Evolutionary conservation across 768 basidiomycete genomes (phyloP).

Genomic region (Psilocybe azurescens): DNA sequence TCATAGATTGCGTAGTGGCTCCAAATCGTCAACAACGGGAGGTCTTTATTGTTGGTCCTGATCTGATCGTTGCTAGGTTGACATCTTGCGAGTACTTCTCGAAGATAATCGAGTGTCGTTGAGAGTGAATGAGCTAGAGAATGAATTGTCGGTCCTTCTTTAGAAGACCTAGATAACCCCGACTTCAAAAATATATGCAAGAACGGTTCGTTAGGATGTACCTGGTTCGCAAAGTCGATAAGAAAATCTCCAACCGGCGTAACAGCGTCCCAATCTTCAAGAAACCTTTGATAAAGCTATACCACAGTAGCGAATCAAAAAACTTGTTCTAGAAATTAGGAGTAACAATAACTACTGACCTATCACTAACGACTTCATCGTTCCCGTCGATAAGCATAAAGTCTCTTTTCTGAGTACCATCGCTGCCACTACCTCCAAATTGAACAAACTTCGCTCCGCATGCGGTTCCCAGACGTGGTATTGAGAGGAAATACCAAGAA

Average conservation of each 20-base stretch:
- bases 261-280: conserved; percentile 69
- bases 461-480: conserved; percentile 66
- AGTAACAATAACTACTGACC: conserved; percentile 41
- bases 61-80: conserved; percentile 38
- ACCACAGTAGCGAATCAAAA: neutral
- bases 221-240: conserved; percentile 54
- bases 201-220: conserved; percentile 29
- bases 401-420: conserved; percentile 23
- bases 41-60: conserved; percentile 10
- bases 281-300: conserved; percentile 66
- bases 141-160: conserved; percentile 60
- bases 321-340: neutral
- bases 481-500: conserved; percentile 71
- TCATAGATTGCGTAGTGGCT: conserved; percentile 54
- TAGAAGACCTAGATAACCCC: conserved; percentile 41
- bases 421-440: conserved; percentile 36
- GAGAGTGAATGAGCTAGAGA: conserved; percentile 72
- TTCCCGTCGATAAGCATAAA: conserved; percentile 59
- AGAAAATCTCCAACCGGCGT: conserved; percentile 66
- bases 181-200: conserved; percentile 1
- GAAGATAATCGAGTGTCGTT: conserved; percentile 54
- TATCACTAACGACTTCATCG: conserved; percentile 58
- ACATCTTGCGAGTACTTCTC: conserved; percentile 46
- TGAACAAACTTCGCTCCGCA: conserved; percentile 64
- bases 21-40: conserved; percentile 50